Base-by-base conservation (phyloP, 345 rosid species). In the Brassica incana region DNA sequence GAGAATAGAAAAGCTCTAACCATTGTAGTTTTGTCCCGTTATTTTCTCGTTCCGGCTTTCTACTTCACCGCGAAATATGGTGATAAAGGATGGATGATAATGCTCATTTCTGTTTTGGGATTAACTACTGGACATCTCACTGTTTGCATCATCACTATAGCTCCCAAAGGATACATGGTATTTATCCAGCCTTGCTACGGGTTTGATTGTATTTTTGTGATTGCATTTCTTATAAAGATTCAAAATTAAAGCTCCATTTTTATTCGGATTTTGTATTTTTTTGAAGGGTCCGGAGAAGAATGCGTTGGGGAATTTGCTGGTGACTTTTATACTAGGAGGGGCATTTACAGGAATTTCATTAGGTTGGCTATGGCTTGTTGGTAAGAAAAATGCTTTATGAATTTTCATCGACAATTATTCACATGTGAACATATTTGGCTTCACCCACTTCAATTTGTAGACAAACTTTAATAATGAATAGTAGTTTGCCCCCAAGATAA, bases 61-160 rank as follows among this genome's bases (percentile, higher is more conserved):
- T 95, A 92, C 84, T 90, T 94, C 87, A 91, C 97, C 0, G 92
- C 92, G 1, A 91, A 93, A 54, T 90, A 91, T 61, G 97, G 90
- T 3, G 98, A 90, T 76, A 89, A 91, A 73, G 99, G 99, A 67
- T 95, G 92, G 91, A 95, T 90, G 99, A 91, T 95, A 74, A 67
- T 88, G 77, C 91, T 93, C 2, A 75, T 81, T 30, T 92, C 93
- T 12, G 77, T 91, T 80, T 73, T 94, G 78, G 98, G 97, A 48
- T 48, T 92, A 45, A 87, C 95, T 9, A 90, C 90, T 67, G 97
- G 98, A 32, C 80, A 90, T 78, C 91, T 95, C 67, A 93, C 97
- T 2, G 97, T 95, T 16, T 93, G 97, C 70, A 90, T 95, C 58
- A 79, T 95, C 14, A 91, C 97, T 14, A 74, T 68, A 3, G 99